Percentiles rank a stretch among this genome's conserved stretches.
These are phyloP conservation scores for Barnettozyma wickerhamii DNA, from an alignment of 805 yeast species.

Conservation along the genomic window DNA sequence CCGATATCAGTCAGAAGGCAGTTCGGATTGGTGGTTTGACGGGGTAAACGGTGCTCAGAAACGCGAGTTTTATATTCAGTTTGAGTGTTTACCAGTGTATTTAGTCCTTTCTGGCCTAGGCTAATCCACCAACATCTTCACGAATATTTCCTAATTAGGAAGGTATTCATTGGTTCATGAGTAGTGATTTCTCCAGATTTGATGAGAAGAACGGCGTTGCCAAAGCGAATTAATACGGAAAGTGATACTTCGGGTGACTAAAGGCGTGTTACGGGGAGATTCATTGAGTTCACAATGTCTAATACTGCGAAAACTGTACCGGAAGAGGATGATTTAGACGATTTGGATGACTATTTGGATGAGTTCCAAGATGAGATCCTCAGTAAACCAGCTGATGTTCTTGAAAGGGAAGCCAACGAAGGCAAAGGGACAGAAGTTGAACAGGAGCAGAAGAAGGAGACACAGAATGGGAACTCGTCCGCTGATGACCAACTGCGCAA, in stretches of 20 bases:
- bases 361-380: slow-evolving; percentile 75
- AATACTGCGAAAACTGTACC: background rate
- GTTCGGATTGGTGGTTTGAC: too few species aligned
- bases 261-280: background rate
- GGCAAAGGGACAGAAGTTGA: slow-evolving; percentile 10
- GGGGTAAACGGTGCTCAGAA: too few species aligned
- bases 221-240: too few species aligned
- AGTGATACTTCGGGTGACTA: background rate
- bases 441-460: too few species aligned
- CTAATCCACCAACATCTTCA: too few species aligned
- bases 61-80: too few species aligned
- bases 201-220: too few species aligned
- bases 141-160: too few species aligned
- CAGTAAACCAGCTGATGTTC: slow-evolving; percentile 36
- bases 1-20: background rate
- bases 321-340: slow-evolving; percentile 53
- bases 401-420: slow-evolving; percentile 11
- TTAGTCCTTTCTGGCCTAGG: too few species aligned
- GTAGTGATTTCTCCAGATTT: too few species aligned
- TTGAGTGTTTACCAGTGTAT: too few species aligned
- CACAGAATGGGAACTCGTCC: slow-evolving; percentile 5
- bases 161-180: too few species aligned
- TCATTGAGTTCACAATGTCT: slow-evolving; percentile 4
- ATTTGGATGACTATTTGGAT: slow-evolving; percentile 79
- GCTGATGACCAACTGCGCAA: slow-evolving; percentile 10